Evolutionary conservation across 1,284 basidiomycete genomes (phyloP), one percentile per base, ranked within the genome.

Genomic region (Coriolopsis trogii): DNA sequence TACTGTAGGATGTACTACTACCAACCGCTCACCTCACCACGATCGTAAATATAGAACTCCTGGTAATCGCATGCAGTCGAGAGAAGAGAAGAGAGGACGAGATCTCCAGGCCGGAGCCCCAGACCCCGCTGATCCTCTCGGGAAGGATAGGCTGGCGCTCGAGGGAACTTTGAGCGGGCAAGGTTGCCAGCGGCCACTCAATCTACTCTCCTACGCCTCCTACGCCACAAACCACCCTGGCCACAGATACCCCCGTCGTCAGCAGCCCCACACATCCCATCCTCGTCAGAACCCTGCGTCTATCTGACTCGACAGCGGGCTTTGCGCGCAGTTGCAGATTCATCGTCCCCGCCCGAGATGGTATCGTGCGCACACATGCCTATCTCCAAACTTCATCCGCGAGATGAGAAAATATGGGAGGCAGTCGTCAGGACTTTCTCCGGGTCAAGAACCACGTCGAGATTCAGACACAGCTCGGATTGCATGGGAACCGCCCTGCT

Each of bases 1-100:
- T 52, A 50, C 24, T 48, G 42, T 53, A 53, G 47, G 55, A 56
- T 56, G 55, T 56, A 56, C 40, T 40, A 56, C 25, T 41, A 47
- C 46, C 39, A 40, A 23, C 33, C 40, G 23, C 24, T 24, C 29
- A 30, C 16, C 45, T 30, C 39, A 20, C 29, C 37, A 29, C 29
- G 43, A 44, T 30, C 41, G 51, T 51, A 52, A 49, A 51, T 55
- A 51, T 53, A 59, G 43, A 29, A 30, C 41, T 29, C 38, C 30
- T 30, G 41, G 53, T 55, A 51, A 59, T 55, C 38, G 45, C 33
- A 41, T 41, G 39, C 34, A 23, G 39, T 40, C n/a, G n/a, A n/a
- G n/a, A 40, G 13, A 12, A 23, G 38, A 13, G 37, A 28, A 13
- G 23, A 36, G 36, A 40, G 36, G 44, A 28, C 15, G 51, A 34